These are phyloP conservation scores for Pueraria montana DNA, from an alignment of 306 rosid genomes.

Conservation along the genomic window DNA sequence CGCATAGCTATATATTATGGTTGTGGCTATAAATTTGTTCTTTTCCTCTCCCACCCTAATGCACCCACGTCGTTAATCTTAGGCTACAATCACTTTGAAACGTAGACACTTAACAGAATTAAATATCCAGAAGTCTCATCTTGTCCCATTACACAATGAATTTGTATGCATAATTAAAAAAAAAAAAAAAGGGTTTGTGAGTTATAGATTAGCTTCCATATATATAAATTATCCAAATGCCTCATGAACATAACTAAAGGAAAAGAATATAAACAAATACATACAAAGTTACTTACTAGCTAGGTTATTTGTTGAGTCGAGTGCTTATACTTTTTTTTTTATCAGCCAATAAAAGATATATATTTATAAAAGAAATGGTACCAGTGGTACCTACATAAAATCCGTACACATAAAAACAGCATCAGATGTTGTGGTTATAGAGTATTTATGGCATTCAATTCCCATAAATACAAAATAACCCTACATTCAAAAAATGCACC, in stretches of 20 bases:
- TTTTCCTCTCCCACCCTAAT: constrained; percentile 41
- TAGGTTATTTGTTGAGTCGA: not conserved
- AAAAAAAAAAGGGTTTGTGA: not conserved
- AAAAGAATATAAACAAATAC: not conserved
- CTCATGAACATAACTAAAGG: not conserved
- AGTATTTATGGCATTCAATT: no score
- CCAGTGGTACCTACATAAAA: no score
- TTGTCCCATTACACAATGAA: not conserved
- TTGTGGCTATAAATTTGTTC: constrained; percentile 29
- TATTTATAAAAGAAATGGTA: no score
- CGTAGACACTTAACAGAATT: not conserved
- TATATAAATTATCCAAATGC: not conserved
- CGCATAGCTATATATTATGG: not conserved
- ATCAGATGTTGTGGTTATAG: no score
- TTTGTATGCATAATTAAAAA: not conserved
- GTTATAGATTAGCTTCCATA: not conserved
- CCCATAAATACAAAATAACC: no score
- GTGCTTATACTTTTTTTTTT: not conserved
- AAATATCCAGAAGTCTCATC: not conserved
- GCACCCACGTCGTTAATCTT: constrained; percentile 32
- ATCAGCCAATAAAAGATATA: no score
- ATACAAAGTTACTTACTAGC: not conserved
- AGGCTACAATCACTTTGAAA: constrained; percentile 25
- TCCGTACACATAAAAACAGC: no score
- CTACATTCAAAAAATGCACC: no score